Evolutionary conservation across 371 early-diverging fungal genomes (phyloP), one percentile per base, ranked within the genome.

Genomic region (Apophysomyces elegans): DNA sequence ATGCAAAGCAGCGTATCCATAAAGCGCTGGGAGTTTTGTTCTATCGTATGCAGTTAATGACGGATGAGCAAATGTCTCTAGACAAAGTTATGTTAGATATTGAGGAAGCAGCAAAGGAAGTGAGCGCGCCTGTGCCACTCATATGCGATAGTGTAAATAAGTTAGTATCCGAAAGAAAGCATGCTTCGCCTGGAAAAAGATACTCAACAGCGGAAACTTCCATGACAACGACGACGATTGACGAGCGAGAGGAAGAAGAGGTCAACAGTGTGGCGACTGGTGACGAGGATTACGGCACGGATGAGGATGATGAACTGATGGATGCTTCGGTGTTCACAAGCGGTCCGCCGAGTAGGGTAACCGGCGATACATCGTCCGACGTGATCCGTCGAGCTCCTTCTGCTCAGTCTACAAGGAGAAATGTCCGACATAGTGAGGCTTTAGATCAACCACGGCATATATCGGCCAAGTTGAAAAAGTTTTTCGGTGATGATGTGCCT

Each of bases 11-110:
- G 41, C 65, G 76, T 0, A 65, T 92, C 13, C 84, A 85, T 70
- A 87, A 89, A 64, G 79, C 80, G 21, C 79, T 92, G 26, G 88
- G 90, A 0, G 68, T 84, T 2, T 70, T 92, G 11, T 87, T 91
- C 50, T 86, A 82, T 72, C 78, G 83, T 6, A 77, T 88, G 14
- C 88, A 89, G 62, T 68, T 78, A 8, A 77, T 89, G 1, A 89
- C 90, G 5, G 69, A 81, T 37, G 67, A 67, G 9, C 7, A 32
- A 5, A 45, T 37, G 1, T 9, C 59, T 14, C 58, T 71, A 5
- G 43, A 45, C 0, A 46, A 37, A 1, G 47, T 54, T 7, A 37
- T 70, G n/a, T 36, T 57, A 9, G 66, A 67, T 14, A 67, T 74
- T 1, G 66, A 68, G 59, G 26, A 46, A 32, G 77, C 66, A 0